Percentiles rank a stretch among this genome's conserved stretches.
Evolutionary conservation across 169 alveolate genomes (phyloP).

Genomic region (Amoebophrya sp.): DNA sequence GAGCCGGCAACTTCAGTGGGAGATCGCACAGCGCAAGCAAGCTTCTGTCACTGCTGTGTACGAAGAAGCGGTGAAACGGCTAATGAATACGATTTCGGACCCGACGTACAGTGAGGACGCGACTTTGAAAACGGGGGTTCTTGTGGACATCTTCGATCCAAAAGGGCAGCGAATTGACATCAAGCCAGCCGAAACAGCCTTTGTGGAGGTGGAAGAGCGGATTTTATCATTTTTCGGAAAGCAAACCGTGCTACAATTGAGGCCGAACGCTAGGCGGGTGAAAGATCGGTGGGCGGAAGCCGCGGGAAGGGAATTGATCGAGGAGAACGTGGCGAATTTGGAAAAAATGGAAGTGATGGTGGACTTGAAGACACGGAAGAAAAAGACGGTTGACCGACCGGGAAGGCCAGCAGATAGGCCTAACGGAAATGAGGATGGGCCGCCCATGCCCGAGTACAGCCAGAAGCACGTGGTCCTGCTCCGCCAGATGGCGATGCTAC

Average conservation of each 20-base stretch:
- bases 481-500: not conserved
- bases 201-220: not conserved
- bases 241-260: not conserved
- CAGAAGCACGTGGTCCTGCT: not conserved
- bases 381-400: not conserved
- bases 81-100: not conserved
- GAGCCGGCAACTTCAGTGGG: too few species aligned
- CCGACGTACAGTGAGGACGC: not conserved
- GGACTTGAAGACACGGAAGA: not conserved
- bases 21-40: too few species aligned
- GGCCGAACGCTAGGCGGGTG: not conserved
- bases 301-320: too few species aligned
- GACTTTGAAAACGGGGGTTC: too few species aligned
- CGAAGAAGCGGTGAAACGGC: not conserved
- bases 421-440: not conserved
- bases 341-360: not conserved
- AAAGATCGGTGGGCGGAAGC: too few species aligned
- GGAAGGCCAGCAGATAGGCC: not conserved
- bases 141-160: not conserved
- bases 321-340: too few species aligned
- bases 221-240: not conserved
- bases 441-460: too few species aligned
- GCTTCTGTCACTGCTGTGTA: not conserved
- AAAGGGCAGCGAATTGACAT: not conserved
- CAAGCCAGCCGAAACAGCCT: not conserved